phyloP scores from a whole-genome alignment of 352 stramenopile genomes.

The Phytophthora tentaculata region DNA sequence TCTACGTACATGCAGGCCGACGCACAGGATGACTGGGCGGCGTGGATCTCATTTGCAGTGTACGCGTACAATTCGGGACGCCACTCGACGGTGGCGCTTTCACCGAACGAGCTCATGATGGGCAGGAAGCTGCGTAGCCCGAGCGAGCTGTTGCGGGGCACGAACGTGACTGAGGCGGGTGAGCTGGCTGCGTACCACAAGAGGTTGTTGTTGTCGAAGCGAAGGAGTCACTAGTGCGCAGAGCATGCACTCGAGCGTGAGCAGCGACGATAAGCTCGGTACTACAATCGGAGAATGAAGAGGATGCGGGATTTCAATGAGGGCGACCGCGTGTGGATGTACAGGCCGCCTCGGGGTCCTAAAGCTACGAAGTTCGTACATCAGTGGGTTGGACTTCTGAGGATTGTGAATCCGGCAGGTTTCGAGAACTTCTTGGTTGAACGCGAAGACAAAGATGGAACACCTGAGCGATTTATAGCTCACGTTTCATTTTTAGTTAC shows the following conservation, averaged over 20 bases:
- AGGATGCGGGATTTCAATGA: not conserved
- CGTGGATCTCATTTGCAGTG: not conserved
- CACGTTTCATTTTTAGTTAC: not conserved
- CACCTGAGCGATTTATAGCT: not conserved
- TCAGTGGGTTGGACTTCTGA: not conserved
- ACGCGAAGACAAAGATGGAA: not conserved
- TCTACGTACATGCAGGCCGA: not conserved
- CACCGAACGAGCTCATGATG: not conserved
- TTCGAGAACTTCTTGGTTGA: not conserved
- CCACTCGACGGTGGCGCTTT: not conserved
- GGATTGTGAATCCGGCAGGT: not conserved
- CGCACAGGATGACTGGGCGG: not conserved
- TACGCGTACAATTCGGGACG: not conserved
- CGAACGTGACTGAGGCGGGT: not conserved
- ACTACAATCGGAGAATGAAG: not conserved
- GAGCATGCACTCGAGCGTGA: not conserved
- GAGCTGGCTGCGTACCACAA: not conserved
- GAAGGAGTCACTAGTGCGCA: not conserved
- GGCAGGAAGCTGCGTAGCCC: not conserved
- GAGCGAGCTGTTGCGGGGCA: not conserved
- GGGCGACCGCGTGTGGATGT: not conserved
- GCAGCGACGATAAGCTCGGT: not conserved
- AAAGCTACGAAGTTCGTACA: slow-evolving; percentile 7
- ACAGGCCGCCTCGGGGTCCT: not conserved
- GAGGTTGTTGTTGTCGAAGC: not conserved